Evolutionary conservation across 331 rosid species (phyloP), one percentile per base, ranked within the genome.

Genomic region (Prunus yedoensis): DNA sequence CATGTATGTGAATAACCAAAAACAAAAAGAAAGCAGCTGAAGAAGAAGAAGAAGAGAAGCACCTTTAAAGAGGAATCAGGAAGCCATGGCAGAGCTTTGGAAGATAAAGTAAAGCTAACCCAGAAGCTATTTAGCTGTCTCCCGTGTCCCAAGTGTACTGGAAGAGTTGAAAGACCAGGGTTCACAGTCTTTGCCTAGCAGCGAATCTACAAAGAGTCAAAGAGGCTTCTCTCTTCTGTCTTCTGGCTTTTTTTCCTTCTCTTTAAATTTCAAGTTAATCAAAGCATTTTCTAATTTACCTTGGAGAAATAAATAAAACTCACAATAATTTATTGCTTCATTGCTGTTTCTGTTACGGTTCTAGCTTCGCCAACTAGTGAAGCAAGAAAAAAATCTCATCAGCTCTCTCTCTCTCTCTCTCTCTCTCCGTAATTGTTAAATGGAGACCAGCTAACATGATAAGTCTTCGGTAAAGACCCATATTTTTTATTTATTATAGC

Each of bases 51-150:
- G 57, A 45, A 60, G 8, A 52, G 45, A 59, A 60, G 49, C 7
- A 25, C 77, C 77, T 60, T 59, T 5, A 15, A 49, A 62, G 77
- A 73, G 41, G 51, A 72, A 72, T 58, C 66, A 41, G 56, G 23
- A 43, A 38, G 43, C 17, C 17, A 71, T 8, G 27, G 75, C 10
- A 21, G 21, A 4, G 51, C 17, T 71, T 38, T 56, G 75, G 41
- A 38, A 12, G 28, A 72, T 49, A 57, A 45, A 23, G 17, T 25
- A 10, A 46, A 45, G 77, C n/a, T 7, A 32, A 17, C 47, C 14
- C 4, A 21, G 28, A 71, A 7, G 63, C 30, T 70, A 17, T 17
- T 71, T 60, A 56, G 54, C 53, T 71, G 66, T 38, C 14, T 71
- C 23, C 76, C 43, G 14, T 35, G 23, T 56, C 17, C 38, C 12